phyloP scores from a whole-genome alignment of 495 filamentous ascomycete genomes.

The Annulohypoxylon moriforme region DNA sequence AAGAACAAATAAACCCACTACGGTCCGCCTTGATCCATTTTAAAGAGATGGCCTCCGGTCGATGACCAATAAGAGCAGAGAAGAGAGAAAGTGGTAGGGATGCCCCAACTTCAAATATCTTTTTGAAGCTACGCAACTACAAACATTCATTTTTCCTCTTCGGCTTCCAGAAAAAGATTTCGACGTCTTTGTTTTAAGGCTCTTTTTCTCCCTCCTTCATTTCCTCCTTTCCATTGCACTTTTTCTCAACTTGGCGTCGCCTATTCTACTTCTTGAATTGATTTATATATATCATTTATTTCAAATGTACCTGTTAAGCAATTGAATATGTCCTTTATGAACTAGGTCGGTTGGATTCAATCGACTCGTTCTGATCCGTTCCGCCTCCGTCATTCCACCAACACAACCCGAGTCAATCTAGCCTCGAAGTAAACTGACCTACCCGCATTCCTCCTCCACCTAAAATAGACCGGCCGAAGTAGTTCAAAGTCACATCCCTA shows the following conservation, averaged over 20 bases:
- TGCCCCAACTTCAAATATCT: slow-evolving; percentile 23
- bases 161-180: slow-evolving; percentile 10
- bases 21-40: neutral
- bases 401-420: slow-evolving; percentile 15
- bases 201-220: neutral
- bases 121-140: slow-evolving; percentile 9
- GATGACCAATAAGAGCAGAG: neutral
- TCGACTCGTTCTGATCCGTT: slow-evolving; percentile 5
- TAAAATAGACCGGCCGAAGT: neutral
- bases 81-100: neutral
- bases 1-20: slow-evolving; percentile 5
- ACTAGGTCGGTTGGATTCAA: slow-evolving; percentile 15
- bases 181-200: slow-evolving; percentile 9
- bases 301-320: slow-evolving; percentile 2
- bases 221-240: neutral
- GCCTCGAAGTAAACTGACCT: slow-evolving; percentile 13
- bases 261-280: neutral
- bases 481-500: neutral
- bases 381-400: neutral
- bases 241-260: neutral
- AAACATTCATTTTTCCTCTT: slow-evolving; percentile 24
- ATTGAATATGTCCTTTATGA: neutral
- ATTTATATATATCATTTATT: slow-evolving; percentile 11
- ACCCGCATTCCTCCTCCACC: slow-evolving; percentile 17
- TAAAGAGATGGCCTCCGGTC: neutral